Evolutionary conservation across 202 grass and related monocot species (phyloP).

Genomic region (Digitaria exilis): DNA sequence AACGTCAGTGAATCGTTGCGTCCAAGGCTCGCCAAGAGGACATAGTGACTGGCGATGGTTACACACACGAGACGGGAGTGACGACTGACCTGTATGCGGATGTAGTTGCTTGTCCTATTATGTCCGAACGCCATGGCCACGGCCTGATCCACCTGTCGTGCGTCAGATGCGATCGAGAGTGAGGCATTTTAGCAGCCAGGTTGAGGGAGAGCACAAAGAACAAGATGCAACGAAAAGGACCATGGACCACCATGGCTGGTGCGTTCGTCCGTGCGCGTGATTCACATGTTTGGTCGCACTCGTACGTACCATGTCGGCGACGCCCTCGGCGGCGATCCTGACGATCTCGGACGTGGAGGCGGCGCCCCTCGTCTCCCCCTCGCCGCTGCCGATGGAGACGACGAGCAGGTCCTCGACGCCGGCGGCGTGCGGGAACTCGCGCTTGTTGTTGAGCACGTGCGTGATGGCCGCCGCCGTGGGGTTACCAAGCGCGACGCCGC

Average conservation of each 20-base stretch:
- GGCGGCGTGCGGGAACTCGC: slow-evolving; percentile 71
- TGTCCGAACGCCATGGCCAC: slow-evolving; percentile 96
- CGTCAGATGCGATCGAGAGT: not conserved
- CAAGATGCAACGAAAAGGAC: slow-evolving; percentile 16
- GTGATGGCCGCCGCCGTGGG: slow-evolving; percentile 90
- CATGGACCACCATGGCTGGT: not conserved
- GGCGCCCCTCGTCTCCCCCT: slow-evolving; percentile 25
- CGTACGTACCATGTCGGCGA: slow-evolving; percentile 78
- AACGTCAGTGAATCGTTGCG: not conserved
- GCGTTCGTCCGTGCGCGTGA: not conserved
- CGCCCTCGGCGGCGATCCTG: slow-evolving; percentile 79
- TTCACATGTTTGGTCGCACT: slow-evolving; percentile 14
- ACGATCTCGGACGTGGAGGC: slow-evolving; percentile 62
- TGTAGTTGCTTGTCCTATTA: slow-evolving; percentile 81
- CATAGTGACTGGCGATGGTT: not conserved
- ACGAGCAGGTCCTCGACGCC: slow-evolving; percentile 80
- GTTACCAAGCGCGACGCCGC: slow-evolving; percentile 77
- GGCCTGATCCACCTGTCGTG: slow-evolving; percentile 80
- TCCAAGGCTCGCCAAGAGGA: not conserved
- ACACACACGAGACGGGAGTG: no score
- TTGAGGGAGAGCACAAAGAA: not conserved
- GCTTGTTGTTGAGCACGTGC: slow-evolving; percentile 94
- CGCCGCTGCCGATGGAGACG: slow-evolving; percentile 80
- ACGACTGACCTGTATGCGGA: slow-evolving; percentile 81
- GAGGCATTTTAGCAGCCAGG: slow-evolving; percentile 12